Percentiles rank a stretch among this genome's conserved stretches.
phyloP scores from a whole-genome alignment of 2,329 filamentous ascomycete genomes.

The Coniella vitis region DNA sequence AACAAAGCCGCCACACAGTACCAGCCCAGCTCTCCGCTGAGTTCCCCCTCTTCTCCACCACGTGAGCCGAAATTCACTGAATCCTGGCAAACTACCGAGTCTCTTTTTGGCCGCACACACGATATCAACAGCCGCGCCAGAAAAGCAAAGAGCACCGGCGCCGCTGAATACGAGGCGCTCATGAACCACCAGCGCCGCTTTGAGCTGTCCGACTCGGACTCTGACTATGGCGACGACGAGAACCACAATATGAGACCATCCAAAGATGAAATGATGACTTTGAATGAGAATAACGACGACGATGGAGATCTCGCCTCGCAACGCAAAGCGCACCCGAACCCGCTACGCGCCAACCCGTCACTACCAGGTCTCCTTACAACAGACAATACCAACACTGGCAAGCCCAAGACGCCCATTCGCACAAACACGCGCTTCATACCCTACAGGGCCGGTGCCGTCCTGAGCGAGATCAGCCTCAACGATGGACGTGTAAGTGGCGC shows the following conservation, averaged over 20 bases:
- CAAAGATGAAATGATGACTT: constrained; percentile 14
- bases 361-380: constrained; percentile 11
- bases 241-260: constrained; percentile 16
- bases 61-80: constrained; percentile 45
- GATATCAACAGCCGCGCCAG: constrained; percentile 37
- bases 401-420: constrained; percentile 12
- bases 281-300: constrained; percentile 15
- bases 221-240: constrained; percentile 30
- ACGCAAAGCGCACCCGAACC: constrained; percentile 41
- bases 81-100: constrained; percentile 48
- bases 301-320: constrained; percentile 18
- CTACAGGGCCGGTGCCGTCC: constrained; percentile 24
- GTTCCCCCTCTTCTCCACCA: constrained; percentile 27
- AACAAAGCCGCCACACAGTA: constrained; percentile 21
- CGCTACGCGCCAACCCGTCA: constrained; percentile 45
- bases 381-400: constrained; percentile 9
- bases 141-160: constrained; percentile 25
- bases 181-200: constrained; percentile 31
- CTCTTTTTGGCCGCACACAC: constrained; percentile 47
- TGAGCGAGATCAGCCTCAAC: constrained; percentile 42
- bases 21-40: no score
- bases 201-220: constrained; percentile 31
- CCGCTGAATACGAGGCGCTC: constrained; percentile 40
- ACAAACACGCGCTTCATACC: constrained; percentile 26
- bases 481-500: constrained; percentile 35